These are phyloP conservation scores for Bisporella sp. DNA, from an alignment of 2,329 filamentous ascomycete genomes.

Conservation along the genomic window DNA sequence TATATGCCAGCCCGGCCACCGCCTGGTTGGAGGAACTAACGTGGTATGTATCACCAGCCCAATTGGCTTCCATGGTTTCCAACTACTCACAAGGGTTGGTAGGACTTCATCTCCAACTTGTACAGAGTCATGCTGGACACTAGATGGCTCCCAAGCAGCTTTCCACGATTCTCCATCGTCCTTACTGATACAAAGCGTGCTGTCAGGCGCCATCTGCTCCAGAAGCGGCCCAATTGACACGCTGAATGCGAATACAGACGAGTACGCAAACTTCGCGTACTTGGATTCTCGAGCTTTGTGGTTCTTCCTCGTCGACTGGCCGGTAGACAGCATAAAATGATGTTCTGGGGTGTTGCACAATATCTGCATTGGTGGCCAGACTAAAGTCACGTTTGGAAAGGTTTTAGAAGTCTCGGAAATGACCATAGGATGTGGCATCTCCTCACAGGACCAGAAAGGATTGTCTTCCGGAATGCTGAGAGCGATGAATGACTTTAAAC, in stretches of 20 bases:
- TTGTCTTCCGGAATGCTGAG: slow-evolving; percentile 31
- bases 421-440: slow-evolving; percentile 28
- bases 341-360: slow-evolving; percentile 33
- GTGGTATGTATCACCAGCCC: slow-evolving; percentile 29
- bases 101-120: slow-evolving; percentile 2
- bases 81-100: slow-evolving; percentile 13
- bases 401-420: neutral
- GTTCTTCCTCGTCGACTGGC: slow-evolving; percentile 32
- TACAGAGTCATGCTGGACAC: slow-evolving; percentile 3
- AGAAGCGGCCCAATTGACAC: slow-evolving; percentile 32
- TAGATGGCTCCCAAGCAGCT: slow-evolving; percentile 15
- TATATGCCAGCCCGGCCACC: slow-evolving; percentile 33
- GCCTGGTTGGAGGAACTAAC: slow-evolving; percentile 27
- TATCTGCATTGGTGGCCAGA: slow-evolving; percentile 34
- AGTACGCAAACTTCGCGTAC: slow-evolving; percentile 42
- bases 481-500: slow-evolving; percentile 41
- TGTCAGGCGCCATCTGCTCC: slow-evolving; percentile 25
- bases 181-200: slow-evolving; percentile 15
- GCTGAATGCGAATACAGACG: slow-evolving; percentile 39
- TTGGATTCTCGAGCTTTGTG: slow-evolving; percentile 37
- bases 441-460: slow-evolving; percentile 38
- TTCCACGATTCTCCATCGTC: slow-evolving; percentile 20
- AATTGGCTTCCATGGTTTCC: slow-evolving; percentile 9
- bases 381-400: neutral
- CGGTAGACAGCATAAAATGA: slow-evolving; percentile 36